A percentile compares a stretch with the other conserved stretches of the same genome.
phyloP scores from a whole-genome alignment of 345 rosid genomes.

The Firmiana major region DNA sequence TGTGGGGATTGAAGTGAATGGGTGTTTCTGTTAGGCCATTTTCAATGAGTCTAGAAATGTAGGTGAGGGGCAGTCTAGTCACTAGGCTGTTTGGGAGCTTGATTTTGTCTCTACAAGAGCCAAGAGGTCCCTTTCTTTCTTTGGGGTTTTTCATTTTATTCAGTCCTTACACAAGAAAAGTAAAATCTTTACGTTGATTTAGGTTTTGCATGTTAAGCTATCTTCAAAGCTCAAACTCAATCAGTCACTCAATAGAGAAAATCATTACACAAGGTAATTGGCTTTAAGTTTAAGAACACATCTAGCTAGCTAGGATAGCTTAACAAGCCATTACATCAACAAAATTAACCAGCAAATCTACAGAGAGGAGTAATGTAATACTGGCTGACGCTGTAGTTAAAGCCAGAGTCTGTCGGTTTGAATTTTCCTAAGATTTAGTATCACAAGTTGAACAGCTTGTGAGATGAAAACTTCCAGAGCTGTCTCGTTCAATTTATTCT shows the following conservation, averaged over 20 bases:
- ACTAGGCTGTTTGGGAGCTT: constrained; percentile 9
- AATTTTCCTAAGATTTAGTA: background rate
- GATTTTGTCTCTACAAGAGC: background rate
- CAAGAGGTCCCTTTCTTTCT: background rate
- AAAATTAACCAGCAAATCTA: too few species aligned
- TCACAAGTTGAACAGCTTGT: background rate
- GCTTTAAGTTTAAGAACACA: too few species aligned
- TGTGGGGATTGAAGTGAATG: background rate
- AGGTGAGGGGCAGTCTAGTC: background rate
- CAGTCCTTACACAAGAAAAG: background rate
- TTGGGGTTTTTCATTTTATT: background rate
- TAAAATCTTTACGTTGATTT: background rate
- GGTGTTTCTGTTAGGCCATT: background rate
- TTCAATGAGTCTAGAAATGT: background rate
- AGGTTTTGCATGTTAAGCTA: background rate
- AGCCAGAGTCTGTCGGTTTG: background rate
- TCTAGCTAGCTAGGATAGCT: background rate
- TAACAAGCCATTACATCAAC: too few species aligned
- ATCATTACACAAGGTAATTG: background rate
- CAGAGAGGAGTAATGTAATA: too few species aligned
- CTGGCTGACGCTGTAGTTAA: too few species aligned
- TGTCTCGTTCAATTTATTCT: background rate
- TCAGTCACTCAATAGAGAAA: background rate
- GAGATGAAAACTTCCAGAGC: background rate
- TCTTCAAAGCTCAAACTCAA: background rate